These are phyloP conservation scores for Nakaseomyces bracarensis DNA, from an alignment of 1,139 yeast species.

Conservation along the genomic window DNA sequence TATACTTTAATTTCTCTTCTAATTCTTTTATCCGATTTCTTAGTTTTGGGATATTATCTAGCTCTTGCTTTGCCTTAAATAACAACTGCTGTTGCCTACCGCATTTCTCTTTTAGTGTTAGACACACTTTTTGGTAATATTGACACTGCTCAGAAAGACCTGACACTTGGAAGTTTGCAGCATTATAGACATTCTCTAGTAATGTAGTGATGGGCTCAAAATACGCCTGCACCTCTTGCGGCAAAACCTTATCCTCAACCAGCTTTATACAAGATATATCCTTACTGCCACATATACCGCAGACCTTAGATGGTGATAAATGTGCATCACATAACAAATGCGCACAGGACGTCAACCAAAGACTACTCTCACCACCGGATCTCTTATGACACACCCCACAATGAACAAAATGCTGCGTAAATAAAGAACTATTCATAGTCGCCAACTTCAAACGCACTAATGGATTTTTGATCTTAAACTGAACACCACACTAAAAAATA, in stretches of 20 bases:
- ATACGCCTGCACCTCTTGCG: conserved; percentile 20
- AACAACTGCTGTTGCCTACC: conserved; percentile 23
- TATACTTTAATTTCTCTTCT: conserved; percentile 11
- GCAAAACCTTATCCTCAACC: conserved; percentile 14
- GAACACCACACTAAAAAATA: no score
- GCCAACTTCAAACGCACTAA: neutral
- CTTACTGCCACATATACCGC: conserved; percentile 18
- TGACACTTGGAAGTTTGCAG: conserved; percentile 22
- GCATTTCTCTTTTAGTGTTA: conserved; percentile 21
- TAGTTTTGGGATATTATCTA: conserved; percentile 19
- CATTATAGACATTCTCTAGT: conserved; percentile 20
- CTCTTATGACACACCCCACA: conserved; percentile 21
- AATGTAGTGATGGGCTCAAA: conserved; percentile 22
- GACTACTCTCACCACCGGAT: conserved; percentile 17
- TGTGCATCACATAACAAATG: conserved; percentile 23
- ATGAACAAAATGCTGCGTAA: conserved; percentile 21
- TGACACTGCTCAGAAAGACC: conserved; percentile 19
- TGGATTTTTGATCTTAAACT: conserved; percentile 3
- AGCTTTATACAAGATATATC: conserved; percentile 18
- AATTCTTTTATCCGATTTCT: conserved; percentile 15
- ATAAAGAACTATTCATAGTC: conserved; percentile 6
- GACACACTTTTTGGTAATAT: conserved; percentile 20
- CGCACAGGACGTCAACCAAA: conserved; percentile 26
- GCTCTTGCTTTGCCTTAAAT: conserved; percentile 20
- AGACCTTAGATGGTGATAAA: conserved; percentile 10